phyloP scores from a whole-genome alignment of 1,284 basidiomycete species.

The Entoloma clypeatum region DNA sequence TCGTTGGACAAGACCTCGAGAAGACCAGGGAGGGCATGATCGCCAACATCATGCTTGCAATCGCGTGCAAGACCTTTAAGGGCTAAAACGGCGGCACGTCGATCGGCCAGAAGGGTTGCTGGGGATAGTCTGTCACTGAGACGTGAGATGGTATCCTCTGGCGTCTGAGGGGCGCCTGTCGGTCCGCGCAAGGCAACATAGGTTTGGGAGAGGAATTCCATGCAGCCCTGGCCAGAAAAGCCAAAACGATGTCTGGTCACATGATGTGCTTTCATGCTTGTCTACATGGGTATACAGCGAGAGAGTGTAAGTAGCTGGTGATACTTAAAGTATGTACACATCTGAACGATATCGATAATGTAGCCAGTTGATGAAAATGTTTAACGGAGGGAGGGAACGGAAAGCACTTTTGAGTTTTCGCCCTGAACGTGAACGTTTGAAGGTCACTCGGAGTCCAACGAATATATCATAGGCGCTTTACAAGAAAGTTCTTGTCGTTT shows the following conservation, averaged over 20 bases:
- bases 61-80: conserved; percentile 91
- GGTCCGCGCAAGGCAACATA: conserved; percentile 78
- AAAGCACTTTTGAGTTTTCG: no score
- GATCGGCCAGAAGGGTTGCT: conserved; percentile 81
- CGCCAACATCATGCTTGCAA: conserved; percentile 85
- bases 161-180: conserved; percentile 74
- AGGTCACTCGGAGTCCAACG: no score
- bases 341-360: no score
- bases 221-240: conserved; percentile 24
- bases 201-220: conserved; percentile 81
- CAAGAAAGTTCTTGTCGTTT: no score
- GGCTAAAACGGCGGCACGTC: conserved; percentile 86
- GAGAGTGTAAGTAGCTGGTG: no score
- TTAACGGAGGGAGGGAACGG: no score
- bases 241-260: neutral
- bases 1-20: conserved; percentile 82
- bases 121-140: conserved; percentile 89
- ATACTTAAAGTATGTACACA: no score
- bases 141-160: conserved; percentile 80
- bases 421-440: no score
- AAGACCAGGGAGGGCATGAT: conserved; percentile 70
- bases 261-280: conserved; percentile 13
- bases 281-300: no score
- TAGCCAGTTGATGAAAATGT: no score
- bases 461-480: no score